phyloP scores from a whole-genome alignment of 192 early-diverging fungal genomes.

The Thoreauomyces humboldtii region DNA sequence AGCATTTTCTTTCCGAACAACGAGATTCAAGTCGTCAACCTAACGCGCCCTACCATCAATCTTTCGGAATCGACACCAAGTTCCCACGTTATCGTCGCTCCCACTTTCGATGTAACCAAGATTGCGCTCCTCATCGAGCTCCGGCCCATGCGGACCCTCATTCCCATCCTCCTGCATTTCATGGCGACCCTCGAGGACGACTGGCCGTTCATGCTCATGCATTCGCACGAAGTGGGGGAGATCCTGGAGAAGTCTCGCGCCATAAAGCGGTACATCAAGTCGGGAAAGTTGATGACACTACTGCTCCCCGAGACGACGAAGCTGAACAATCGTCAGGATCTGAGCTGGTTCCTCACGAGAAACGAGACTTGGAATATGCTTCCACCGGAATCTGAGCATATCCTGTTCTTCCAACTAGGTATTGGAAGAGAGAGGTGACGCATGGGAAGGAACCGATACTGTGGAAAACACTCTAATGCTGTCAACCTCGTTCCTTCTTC shows the following conservation, averaged over 20 bases:
- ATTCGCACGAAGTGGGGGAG: neutral
- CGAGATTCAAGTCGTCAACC: no score
- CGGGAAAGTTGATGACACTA: constrained; percentile 3
- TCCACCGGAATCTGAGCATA: constrained; percentile 6
- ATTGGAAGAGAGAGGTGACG: no score
- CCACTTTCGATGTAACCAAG: no score
- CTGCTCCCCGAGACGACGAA: constrained; percentile 2
- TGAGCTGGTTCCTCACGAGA: constrained; percentile 10
- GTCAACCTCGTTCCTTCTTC: no score
- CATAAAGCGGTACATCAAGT: constrained; percentile 9
- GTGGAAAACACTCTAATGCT: no score
- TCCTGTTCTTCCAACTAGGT: constrained; percentile 28
- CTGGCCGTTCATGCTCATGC: constrained; percentile 23
- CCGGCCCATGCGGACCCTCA: constrained; percentile 1
- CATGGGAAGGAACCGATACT: no score
- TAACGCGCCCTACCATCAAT: no score
- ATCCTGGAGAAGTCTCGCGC: neutral
- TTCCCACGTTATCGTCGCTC: no score
- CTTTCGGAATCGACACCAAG: no score
- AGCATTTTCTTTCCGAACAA: no score
- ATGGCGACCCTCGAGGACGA: constrained; percentile 22
- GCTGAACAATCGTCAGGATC: constrained; percentile 2
- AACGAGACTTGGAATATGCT: constrained; percentile 12
- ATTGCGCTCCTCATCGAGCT: constrained; percentile 19
- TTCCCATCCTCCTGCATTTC: constrained; percentile 26